These are phyloP conservation scores for Poa pratensis DNA, from an alignment of 176 grass and related monocot genomes.

Conservation along the genomic window DNA sequence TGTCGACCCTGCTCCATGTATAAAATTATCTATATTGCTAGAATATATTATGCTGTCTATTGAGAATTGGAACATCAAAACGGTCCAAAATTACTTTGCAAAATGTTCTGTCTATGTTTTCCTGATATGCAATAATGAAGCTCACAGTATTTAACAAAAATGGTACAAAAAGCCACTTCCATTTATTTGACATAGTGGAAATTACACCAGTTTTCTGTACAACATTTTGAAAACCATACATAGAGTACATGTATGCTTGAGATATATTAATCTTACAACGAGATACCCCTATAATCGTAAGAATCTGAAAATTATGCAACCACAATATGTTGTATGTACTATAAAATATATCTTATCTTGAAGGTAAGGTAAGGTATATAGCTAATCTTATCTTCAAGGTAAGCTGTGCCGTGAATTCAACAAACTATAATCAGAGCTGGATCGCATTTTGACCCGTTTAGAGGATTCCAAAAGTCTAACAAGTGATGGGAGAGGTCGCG, in stretches of 20 bases:
- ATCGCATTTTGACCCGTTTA: slow-evolving; percentile 63
- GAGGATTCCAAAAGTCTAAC: slow-evolving; percentile 61
- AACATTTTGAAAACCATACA: slow-evolving; percentile 26
- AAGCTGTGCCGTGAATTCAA: slow-evolving; percentile 56
- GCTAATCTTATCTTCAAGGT: slow-evolving; percentile 31
- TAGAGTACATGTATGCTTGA: neutral
- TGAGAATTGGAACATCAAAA: slow-evolving; percentile 8
- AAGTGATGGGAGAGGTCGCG: slow-evolving; percentile 66
- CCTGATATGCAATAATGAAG: neutral
- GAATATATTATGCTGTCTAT: slow-evolving; percentile 14
- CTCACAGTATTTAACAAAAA: neutral
- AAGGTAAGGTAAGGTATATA: too few relatives aligned
- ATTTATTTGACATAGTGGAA: slow-evolving; percentile 9
- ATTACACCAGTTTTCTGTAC: slow-evolving; percentile 35
- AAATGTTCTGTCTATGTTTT: neutral
- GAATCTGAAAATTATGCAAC: neutral
- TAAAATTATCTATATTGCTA: slow-evolving; percentile 44
- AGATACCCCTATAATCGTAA: neutral
- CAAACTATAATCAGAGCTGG: slow-evolving; percentile 37
- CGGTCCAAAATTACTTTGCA: neutral
- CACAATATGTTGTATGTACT: neutral
- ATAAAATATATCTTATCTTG: slow-evolving; percentile 39
- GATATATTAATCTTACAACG: neutral
- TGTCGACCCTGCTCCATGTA: slow-evolving; percentile 40
- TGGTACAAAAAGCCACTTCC: slow-evolving; percentile 29